These are phyloP conservation scores for Bocquillonia castaneifolia DNA, from an alignment of 441 rosid species.

Conservation along the genomic window DNA sequence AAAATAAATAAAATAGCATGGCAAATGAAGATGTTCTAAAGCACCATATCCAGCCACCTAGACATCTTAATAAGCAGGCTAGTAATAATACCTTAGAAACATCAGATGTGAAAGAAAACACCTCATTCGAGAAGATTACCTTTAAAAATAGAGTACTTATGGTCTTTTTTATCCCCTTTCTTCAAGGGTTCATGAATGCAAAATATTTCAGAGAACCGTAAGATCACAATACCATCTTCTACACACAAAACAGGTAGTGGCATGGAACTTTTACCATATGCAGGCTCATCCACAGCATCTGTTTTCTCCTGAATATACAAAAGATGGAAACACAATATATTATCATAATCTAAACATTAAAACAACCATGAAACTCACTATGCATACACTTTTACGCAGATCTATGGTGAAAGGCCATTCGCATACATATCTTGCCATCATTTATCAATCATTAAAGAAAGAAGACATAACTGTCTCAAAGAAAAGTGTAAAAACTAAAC, in stretches of 20 bases:
- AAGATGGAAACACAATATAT: background rate
- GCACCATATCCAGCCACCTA: background rate
- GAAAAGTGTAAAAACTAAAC: background rate
- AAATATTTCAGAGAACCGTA: slow-evolving; percentile 93
- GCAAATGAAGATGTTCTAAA: background rate
- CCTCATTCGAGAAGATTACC: slow-evolving; percentile 51
- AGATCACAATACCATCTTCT: slow-evolving; percentile 80
- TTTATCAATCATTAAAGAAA: slow-evolving; percentile 4
- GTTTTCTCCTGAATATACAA: slow-evolving; percentile 42
- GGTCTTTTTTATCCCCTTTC: slow-evolving; percentile 63
- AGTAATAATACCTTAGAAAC: too few species aligned
- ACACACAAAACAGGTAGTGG: slow-evolving; percentile 78
- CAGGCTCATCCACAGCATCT: slow-evolving; percentile 37
- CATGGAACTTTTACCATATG: slow-evolving; percentile 45
- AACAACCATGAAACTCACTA: background rate
- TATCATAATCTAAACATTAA: background rate
- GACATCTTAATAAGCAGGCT: slow-evolving; percentile 14
- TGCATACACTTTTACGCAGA: background rate
- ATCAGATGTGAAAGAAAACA: too few species aligned
- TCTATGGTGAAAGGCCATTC: background rate
- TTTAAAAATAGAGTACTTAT: slow-evolving; percentile 44
- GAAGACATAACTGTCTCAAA: background rate
- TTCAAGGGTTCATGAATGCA: slow-evolving; percentile 74
- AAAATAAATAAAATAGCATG: background rate
- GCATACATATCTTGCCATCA: background rate